Percentiles rank a stretch among this genome's conserved stretches.
Evolutionary conservation across 441 rosid species (phyloP).

Genomic region (Gossypium davidsonii): DNA sequence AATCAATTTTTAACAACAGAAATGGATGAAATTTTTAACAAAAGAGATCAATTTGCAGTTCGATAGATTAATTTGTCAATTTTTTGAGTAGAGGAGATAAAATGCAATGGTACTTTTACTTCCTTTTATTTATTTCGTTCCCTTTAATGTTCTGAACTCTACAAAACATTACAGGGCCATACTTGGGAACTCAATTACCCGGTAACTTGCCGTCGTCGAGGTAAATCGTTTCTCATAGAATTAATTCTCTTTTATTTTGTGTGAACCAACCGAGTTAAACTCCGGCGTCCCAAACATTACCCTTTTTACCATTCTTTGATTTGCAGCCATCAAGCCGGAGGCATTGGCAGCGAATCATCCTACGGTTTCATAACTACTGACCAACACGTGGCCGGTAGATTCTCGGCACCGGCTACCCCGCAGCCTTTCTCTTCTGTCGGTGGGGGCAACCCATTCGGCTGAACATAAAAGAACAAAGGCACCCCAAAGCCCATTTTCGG

Average conservation of each 20-base stretch:
- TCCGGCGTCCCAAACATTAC: too few relatives aligned
- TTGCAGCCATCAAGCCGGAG: constrained; percentile 42
- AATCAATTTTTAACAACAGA: too few relatives aligned
- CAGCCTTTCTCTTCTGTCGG: constrained; percentile 44
- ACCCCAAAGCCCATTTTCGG: neutral
- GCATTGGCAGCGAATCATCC: constrained; percentile 28
- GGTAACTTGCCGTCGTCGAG: constrained; percentile 30
- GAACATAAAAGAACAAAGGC: constrained; percentile 13
- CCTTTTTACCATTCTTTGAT: neutral
- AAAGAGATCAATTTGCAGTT: too few relatives aligned
- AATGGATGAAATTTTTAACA: too few relatives aligned
- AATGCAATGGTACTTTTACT: too few relatives aligned
- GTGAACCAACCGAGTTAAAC: too few relatives aligned
- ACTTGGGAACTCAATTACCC: constrained; percentile 32
- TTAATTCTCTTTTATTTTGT: too few relatives aligned
- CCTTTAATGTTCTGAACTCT: too few relatives aligned
- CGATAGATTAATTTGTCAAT: too few relatives aligned
- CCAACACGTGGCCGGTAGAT: constrained; percentile 37
- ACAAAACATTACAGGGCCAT: constrained; percentile 21
- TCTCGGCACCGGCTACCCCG: constrained; percentile 33
- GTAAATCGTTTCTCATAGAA: constrained; percentile 24
- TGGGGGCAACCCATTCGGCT: constrained; percentile 72
- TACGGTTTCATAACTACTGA: constrained; percentile 33
- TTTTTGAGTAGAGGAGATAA: too few relatives aligned
- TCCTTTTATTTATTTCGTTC: too few relatives aligned